Evolutionary conservation across 2,329 filamentous ascomycete genomes (phyloP).

Genomic region (Phyllosticta citriasiana): DNA sequence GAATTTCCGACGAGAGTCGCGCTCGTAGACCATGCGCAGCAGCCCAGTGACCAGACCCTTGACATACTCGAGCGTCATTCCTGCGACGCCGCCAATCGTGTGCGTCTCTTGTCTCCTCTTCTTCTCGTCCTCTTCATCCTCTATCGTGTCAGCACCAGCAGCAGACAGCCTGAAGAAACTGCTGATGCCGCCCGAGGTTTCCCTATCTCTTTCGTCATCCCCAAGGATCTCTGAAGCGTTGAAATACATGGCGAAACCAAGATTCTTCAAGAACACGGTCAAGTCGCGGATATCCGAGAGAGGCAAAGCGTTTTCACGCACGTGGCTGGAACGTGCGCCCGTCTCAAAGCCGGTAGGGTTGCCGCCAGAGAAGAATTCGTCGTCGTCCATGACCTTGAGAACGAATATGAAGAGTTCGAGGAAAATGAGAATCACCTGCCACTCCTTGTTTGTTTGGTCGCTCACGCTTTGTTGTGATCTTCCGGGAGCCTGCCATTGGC

Average conservation of each 20-base stretch:
- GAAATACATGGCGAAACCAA: conserved; percentile 84
- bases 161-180: conserved; percentile 23
- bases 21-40: conserved; percentile 80
- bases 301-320: conserved; percentile 56
- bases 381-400: conserved; percentile 85
- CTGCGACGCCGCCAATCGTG: conserved; percentile 53
- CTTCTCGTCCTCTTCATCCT: conserved; percentile 17
- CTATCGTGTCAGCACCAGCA: neutral
- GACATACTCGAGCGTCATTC: conserved; percentile 68
- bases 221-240: conserved; percentile 56
- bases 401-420: conserved; percentile 92
- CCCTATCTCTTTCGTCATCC: conserved; percentile 34
- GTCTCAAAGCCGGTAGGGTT: conserved; percentile 12
- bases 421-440: conserved; percentile 82
- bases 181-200: conserved; percentile 33
- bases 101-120: conserved; percentile 23
- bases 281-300: conserved; percentile 62
- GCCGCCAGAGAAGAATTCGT: conserved; percentile 71
- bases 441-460: conserved; percentile 49
- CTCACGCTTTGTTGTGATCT: neutral
- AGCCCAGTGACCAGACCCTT: conserved; percentile 71
- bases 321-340: conserved; percentile 12
- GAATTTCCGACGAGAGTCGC: conserved; percentile 82
- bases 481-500: conserved; percentile 24
- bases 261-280: conserved; percentile 77